A percentile compares a stretch with the other conserved stretches of the same genome.
phyloP scores from a whole-genome alignment of 1,284 basidiomycete species.

The Albatrellus sp. region DNA sequence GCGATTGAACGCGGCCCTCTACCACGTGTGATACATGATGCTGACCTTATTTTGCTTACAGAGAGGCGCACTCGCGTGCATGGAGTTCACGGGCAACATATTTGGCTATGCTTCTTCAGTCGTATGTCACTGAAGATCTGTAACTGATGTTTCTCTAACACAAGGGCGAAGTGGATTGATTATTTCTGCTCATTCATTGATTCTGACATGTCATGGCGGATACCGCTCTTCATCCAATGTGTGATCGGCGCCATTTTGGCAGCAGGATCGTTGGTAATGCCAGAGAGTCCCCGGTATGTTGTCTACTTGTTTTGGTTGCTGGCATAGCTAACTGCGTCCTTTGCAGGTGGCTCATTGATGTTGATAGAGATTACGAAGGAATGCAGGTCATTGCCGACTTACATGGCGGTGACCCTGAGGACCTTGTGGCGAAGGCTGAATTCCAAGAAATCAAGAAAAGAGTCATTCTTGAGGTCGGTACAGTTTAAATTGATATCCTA shows the following conservation, averaged over 20 bases:
- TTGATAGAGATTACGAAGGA: constrained; percentile 76
- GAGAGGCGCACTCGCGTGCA: constrained; percentile 86
- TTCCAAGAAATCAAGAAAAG: constrained; percentile 90
- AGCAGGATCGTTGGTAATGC: constrained; percentile 75
- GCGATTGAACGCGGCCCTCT: constrained; percentile 17
- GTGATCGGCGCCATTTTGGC: constrained; percentile 81
- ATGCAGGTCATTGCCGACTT: constrained; percentile 84
- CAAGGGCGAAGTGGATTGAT: constrained; percentile 68
- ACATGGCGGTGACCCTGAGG: constrained; percentile 74
- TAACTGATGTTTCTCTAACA: background rate
- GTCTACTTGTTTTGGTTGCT: background rate
- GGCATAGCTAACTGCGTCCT: background rate
- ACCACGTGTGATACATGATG: constrained; percentile 3
- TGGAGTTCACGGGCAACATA: constrained; percentile 94
- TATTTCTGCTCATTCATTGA: constrained; percentile 88
- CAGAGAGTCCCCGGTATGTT: constrained; percentile 79
- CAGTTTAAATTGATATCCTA: no score
- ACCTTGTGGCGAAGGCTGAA: constrained; percentile 69
- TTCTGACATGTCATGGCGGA: constrained; percentile 73
- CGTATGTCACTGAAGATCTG: constrained; percentile 34
- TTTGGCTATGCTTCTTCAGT: constrained; percentile 93
- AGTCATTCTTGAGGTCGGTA: constrained; percentile 65
- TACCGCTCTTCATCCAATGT: constrained; percentile 81
- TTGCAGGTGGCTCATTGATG: constrained; percentile 83
- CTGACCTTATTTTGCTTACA: constrained; percentile 18